Conservation (phyloP, 768 basidiomycete genomes). For the Lepiota subincarnata region DNA sequence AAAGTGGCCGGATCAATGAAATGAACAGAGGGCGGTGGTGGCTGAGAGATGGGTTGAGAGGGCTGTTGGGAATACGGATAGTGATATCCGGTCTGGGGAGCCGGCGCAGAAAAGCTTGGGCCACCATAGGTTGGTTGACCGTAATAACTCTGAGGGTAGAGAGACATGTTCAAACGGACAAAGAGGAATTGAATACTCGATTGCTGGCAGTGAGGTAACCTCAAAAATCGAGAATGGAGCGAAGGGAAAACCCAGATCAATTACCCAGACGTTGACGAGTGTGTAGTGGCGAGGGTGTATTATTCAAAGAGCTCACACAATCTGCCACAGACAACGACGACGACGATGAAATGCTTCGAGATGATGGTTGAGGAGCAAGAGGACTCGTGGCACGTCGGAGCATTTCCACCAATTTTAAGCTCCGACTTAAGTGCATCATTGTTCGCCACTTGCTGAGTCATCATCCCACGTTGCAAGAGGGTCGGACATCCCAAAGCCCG, state of each 20-base stretch:
- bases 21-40: slow-evolving; percentile 31
- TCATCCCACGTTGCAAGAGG: background rate
- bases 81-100: slow-evolving; percentile 35
- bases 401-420: slow-evolving; percentile 14
- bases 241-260: slow-evolving; percentile 10
- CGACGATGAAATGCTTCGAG: slow-evolving; percentile 18
- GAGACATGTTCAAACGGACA: slow-evolving; percentile 39
- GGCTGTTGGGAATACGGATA: slow-evolving; percentile 38
- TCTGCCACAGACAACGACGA: slow-evolving; percentile 33
- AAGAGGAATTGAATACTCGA: slow-evolving; percentile 11
- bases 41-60: slow-evolving; percentile 35
- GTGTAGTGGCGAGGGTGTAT: slow-evolving; percentile 22
- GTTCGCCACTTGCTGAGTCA: slow-evolving; percentile 4
- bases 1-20: slow-evolving; percentile 25
- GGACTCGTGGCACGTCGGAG: slow-evolving; percentile 8
- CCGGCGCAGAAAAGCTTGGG: slow-evolving; percentile 34
- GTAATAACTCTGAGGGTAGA: slow-evolving; percentile 62
- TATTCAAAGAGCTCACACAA: slow-evolving; percentile 50
- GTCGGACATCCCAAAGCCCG: background rate
- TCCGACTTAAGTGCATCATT: slow-evolving; percentile 12
- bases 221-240: slow-evolving; percentile 16
- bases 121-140: slow-evolving; percentile 52
- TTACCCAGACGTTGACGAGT: slow-evolving; percentile 17
- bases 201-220: slow-evolving; percentile 18
- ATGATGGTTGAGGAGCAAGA: slow-evolving; percentile 16